Percentiles rank a stretch among this genome's conserved stretches.
Conservation (phyloP, 1,284 basidiomycete genomes). For the Caloboletus firmus region DNA sequence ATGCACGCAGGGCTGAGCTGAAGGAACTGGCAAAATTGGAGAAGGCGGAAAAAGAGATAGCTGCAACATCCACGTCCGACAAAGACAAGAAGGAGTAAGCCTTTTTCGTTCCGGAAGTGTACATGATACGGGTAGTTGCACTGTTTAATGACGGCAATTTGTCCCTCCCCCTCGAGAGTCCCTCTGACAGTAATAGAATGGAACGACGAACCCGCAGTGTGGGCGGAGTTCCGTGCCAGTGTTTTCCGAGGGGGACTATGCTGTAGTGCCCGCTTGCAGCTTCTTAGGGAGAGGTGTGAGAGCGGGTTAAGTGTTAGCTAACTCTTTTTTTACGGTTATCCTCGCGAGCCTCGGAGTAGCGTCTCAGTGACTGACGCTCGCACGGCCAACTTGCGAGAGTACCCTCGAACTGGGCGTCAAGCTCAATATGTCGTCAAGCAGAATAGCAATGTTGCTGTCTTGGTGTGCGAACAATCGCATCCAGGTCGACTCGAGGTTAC, state of each 20-base stretch:
- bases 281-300: slow-evolving; percentile 4
- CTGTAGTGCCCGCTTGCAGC: no score
- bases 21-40: slow-evolving; percentile 54
- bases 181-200: slow-evolving; percentile 5
- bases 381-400: background rate
- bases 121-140: background rate
- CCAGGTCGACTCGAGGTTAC: slow-evolving; percentile 47
- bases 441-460: slow-evolving; percentile 31
- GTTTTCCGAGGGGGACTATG: background rate
- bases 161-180: background rate
- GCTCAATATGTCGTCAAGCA: slow-evolving; percentile 22
- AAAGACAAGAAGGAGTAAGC: slow-evolving; percentile 42
- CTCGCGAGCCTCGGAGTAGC: slow-evolving; percentile 17
- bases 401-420: background rate
- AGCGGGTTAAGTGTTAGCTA: slow-evolving; percentile 20
- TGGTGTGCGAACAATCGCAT: slow-evolving; percentile 51
- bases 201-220: background rate
- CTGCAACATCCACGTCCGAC: slow-evolving; percentile 35
- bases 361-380: background rate
- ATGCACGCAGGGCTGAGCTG: slow-evolving; percentile 68
- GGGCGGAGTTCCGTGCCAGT: background rate
- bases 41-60: slow-evolving; percentile 26
- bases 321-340: slow-evolving; percentile 24
- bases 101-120: slow-evolving; percentile 6
- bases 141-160: slow-evolving; percentile 6